Evolutionary conservation across 768 basidiomycete genomes (phyloP).

Genomic region (Fomitopsis serialis): DNA sequence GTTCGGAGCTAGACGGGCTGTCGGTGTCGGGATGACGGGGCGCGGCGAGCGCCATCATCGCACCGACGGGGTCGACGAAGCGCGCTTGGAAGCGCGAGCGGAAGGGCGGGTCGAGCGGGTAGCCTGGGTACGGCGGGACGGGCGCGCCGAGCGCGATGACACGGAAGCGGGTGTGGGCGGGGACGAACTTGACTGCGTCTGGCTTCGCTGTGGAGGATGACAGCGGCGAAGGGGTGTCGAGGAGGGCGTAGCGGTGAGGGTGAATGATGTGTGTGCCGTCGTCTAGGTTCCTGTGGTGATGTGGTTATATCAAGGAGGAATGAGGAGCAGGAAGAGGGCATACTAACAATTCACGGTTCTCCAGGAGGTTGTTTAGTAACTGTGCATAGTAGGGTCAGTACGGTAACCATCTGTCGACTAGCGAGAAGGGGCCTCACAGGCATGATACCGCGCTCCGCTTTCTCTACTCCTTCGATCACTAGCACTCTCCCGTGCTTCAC

Average conservation of each 20-base stretch:
- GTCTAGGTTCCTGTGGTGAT: slow-evolving; percentile 50
- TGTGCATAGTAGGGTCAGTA: too few species aligned
- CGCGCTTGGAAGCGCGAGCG: slow-evolving; percentile 66
- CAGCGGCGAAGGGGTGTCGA: slow-evolving; percentile 27
- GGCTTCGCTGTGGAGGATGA: slow-evolving; percentile 13
- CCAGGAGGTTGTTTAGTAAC: slow-evolving; percentile 60
- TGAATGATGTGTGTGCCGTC: slow-evolving; percentile 69
- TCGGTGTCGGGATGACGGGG: slow-evolving; percentile 11
- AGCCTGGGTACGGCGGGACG: slow-evolving; percentile 63
- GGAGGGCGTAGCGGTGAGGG: slow-evolving; percentile 49
- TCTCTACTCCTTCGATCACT: slow-evolving; percentile 67
- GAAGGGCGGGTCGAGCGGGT: slow-evolving; percentile 62
- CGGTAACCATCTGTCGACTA: too few species aligned
- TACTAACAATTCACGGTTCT: slow-evolving; percentile 63
- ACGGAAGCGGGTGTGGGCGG: slow-evolving; percentile 62
- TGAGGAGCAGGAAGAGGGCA: neutral
- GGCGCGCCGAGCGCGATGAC: slow-evolving; percentile 68
- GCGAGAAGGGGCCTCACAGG: slow-evolving; percentile 41
- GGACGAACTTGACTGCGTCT: slow-evolving; percentile 44
- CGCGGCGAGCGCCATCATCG: slow-evolving; percentile 37
- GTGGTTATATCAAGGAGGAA: neutral
- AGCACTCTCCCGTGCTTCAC: slow-evolving; percentile 61
- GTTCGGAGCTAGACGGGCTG: neutral
- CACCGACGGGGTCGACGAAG: slow-evolving; percentile 56
- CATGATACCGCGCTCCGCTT: slow-evolving; percentile 70